Evolutionary conservation across 768 basidiomycete species (phyloP), one percentile per base, ranked within the genome.

Genomic region (Macrolepiota albuminosa): DNA sequence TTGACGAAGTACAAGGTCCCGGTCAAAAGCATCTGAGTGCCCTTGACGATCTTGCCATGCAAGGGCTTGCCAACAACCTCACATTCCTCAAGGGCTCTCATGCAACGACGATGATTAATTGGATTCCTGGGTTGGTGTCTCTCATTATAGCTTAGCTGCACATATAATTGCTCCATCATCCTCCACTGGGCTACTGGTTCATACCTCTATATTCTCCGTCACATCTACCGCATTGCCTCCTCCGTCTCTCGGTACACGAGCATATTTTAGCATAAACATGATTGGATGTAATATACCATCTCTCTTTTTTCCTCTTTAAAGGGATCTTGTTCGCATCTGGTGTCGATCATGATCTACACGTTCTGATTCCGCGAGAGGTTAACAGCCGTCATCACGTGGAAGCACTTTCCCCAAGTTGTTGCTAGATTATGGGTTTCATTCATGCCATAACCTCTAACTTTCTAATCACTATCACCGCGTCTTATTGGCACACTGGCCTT

Each of bases 11-110:
- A 18, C 75, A 77, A 48, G 81, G 78, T 6, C 74, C 83, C 7
- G 82, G 83, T 46, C 78, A 78, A 53, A 77, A 74, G 9, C 85
- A 87, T 64, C 71, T 82, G 40, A 73, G 73, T 48, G 86, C 85
- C 51, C 77, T 93, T 7, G 88, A 91, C 58, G 86, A 89, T 45
- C 69, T 87, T 56, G 77, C 77, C 33, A 91, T 93, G 89, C 81
- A 82, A 61, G 91, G 91, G 7, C 75, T 94, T 2, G 83, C 84
- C n/a, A 85, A 78, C 63, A 85, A 77, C 66, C 88, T 89, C 76
- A 78, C 82, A 61, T 93, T 93, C 75, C 71, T 91, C 18, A 71
- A 74, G 60, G 78, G 80, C 50, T 78, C 78, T 18, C 78, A 81
- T 29, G 85, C 83, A 61, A 80, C 83, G 54, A 84, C 81, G 66